These are phyloP conservation scores for Hyaloscypha bicolor DNA, from an alignment of 495 filamentous ascomycete genomes.

Conservation along the genomic window DNA sequence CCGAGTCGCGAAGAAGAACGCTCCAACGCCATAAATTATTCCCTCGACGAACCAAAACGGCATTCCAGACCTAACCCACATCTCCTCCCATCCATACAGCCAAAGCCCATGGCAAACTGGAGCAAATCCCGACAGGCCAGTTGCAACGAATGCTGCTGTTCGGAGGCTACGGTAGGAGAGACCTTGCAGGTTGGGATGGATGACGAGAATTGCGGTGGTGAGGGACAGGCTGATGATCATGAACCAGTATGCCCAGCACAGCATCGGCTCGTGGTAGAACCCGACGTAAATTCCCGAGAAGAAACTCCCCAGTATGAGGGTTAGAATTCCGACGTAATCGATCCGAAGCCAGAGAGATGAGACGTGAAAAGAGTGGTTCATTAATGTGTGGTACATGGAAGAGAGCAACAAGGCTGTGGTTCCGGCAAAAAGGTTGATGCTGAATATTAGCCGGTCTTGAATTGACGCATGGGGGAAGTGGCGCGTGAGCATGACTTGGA, in stretches of 20 bases:
- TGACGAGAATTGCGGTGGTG: conserved; percentile 40
- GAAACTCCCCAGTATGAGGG: conserved; percentile 49
- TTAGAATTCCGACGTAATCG: conserved; percentile 52
- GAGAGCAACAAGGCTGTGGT: conserved; percentile 45
- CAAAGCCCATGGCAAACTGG: conserved; percentile 49
- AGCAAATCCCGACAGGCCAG: conserved; percentile 48
- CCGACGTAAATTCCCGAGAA: conserved; percentile 52
- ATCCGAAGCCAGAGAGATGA: conserved; percentile 45
- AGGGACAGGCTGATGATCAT: conserved; percentile 46
- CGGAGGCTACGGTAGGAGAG: conserved; percentile 39
- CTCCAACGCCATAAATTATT: conserved; percentile 36
- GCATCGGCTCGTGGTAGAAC: conserved; percentile 49
- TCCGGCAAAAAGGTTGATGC: conserved; percentile 43
- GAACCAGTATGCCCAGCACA: conserved; percentile 46
- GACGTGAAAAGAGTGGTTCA: conserved; percentile 48
- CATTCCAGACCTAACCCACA: conserved; percentile 47
- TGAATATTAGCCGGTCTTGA: conserved; percentile 44
- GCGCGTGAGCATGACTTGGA: conserved; percentile 36
- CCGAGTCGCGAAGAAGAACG: conserved; percentile 41
- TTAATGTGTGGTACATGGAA: conserved; percentile 51
- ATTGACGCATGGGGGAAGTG: conserved; percentile 36
- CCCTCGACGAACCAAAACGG: conserved; percentile 46
- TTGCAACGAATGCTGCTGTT: conserved; percentile 46
- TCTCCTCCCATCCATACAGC: conserved; percentile 43
- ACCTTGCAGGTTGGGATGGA: conserved; percentile 48